Evolutionary conservation across 768 basidiomycete genomes (phyloP).

Genomic region (Phlegmacium glaucopus): DNA sequence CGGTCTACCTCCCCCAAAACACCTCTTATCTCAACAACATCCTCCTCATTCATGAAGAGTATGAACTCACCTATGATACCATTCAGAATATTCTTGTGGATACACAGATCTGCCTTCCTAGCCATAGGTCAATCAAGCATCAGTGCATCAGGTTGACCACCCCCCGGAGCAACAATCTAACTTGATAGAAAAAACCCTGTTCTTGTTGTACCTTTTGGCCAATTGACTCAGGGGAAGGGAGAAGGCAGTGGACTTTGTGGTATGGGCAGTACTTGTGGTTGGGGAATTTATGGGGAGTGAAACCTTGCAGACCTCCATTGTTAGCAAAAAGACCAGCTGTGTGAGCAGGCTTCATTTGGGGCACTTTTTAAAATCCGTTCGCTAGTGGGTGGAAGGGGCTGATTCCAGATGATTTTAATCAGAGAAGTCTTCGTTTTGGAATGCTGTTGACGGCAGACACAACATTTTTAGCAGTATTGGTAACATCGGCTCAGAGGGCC

Average conservation of each 20-base stretch:
- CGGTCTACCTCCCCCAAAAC: no score
- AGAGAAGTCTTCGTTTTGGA: slow-evolving; percentile 64
- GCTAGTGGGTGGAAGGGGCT: slow-evolving; percentile 27
- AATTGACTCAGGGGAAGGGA: no score
- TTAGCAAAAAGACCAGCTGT: slow-evolving; percentile 28
- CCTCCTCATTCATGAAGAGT: no score
- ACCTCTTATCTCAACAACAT: no score
- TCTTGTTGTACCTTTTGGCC: no score
- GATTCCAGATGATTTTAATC: slow-evolving; percentile 29
- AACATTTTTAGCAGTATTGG: slow-evolving; percentile 60
- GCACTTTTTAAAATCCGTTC: slow-evolving; percentile 31
- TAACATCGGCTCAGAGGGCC: slow-evolving; percentile 73
- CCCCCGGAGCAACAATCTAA: no score
- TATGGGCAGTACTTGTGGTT: slow-evolving; percentile 11
- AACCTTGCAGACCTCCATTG: slow-evolving; percentile 17
- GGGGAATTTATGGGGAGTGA: slow-evolving; percentile 24
- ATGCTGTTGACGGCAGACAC: slow-evolving; percentile 43
- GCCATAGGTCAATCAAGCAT: no score
- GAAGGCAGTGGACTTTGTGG: slow-evolving; percentile 17
- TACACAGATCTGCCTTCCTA: no score
- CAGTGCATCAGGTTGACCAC: no score
- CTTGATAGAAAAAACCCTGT: no score
- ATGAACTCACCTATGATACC: no score
- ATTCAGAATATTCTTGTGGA: no score
- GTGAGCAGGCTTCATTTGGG: slow-evolving; percentile 32